Base-by-base conservation (phyloP, 208 protist species). In the Vickermania spadyakhi region DNA sequence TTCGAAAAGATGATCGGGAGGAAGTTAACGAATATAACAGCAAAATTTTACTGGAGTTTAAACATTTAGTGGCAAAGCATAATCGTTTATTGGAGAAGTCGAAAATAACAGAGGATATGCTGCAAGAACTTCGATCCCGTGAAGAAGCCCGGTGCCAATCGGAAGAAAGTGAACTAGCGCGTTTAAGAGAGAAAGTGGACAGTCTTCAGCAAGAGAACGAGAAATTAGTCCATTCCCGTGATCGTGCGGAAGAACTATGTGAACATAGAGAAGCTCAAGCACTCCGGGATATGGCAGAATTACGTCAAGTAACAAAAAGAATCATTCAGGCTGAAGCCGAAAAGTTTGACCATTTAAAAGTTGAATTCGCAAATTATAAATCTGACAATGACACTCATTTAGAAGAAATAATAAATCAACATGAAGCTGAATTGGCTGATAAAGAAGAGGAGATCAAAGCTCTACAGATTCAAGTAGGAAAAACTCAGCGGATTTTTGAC, bases 1-100 rank as follows among this genome's bases (percentile, higher is more conserved):
- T 64, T 13, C 76, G 71, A 23, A 62, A 72, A n/a, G 64, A 77
- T 3, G 79, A 89, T 22, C 73, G 62, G 31, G 59, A 28, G 23
- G 67, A 76, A 51, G 57, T 77, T 31, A 65, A 63, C 22, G 68
- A 73, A 55, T 72, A 83, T 13, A 72, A 84, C 52, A 75, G 76
- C 54, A 94, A 91, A 41, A 70, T 80, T 27, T 79, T 79, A 28
- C 68, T 89, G 0, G 87, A 94, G 56, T 89, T 89, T 56, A 79
- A 79, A n/a, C 87, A 94, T 52, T 67, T 94, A 21, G 79, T 81
- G 3, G 54, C 76, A 3, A 72, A 70, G 21, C 66, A 89, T 59
- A 83, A 72, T 25, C 62, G 74, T 22, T 69, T 89, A 27, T 53
- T 76, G 3, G 85, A 93, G 68, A 80, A 71, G 14, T 62, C 59